Conservation (phyloP, 2,329 filamentous ascomycete species). For the Cephalotrichum gorgonifer region DNA sequence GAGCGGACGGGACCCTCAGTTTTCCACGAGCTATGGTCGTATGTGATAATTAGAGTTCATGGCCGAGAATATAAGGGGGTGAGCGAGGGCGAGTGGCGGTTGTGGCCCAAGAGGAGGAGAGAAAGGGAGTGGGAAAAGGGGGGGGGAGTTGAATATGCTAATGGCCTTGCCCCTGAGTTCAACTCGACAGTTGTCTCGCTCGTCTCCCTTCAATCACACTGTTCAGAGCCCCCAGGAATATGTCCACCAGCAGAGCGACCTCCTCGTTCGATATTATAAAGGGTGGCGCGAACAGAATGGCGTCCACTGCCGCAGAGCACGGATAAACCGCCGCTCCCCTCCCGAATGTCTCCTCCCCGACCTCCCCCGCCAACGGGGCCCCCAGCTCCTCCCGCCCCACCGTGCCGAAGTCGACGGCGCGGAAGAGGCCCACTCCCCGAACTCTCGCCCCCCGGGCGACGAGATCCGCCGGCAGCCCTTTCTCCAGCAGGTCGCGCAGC, state of each 20-base stretch:
- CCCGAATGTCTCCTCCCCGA: slow-evolving; percentile 5
- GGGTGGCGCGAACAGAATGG: slow-evolving; percentile 7
- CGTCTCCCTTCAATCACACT: not conserved
- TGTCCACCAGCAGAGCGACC: slow-evolving; percentile 3
- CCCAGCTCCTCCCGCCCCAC: slow-evolving; percentile 1
- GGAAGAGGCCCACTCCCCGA: slow-evolving; percentile 32
- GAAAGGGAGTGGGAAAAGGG: too few species aligned
- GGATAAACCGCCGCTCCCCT: slow-evolving; percentile 8
- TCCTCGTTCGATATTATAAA: slow-evolving; percentile 8
- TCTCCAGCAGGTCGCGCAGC: slow-evolving; percentile 16
- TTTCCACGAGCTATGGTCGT: too few species aligned
- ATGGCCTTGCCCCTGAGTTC: too few species aligned
- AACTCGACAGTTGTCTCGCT: too few species aligned
- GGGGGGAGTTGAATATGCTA: too few species aligned
- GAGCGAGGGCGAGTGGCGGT: too few species aligned
- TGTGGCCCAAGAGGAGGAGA: too few species aligned
- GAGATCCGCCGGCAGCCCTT: slow-evolving; percentile 15
- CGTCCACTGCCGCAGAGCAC: slow-evolving; percentile 7
- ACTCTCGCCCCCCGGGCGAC: slow-evolving; percentile 25
- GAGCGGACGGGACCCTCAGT: too few species aligned
- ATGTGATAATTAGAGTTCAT: too few species aligned
- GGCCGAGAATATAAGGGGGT: too few species aligned
- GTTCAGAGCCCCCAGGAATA: not conserved
- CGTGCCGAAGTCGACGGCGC: slow-evolving; percentile 32
- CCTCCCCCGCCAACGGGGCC: slow-evolving; percentile 4